Percentiles rank a stretch among this genome's conserved stretches.
Evolutionary conservation across 192 early-diverging fungal genomes (phyloP).

Genomic region (Obelidium mucronatum): DNA sequence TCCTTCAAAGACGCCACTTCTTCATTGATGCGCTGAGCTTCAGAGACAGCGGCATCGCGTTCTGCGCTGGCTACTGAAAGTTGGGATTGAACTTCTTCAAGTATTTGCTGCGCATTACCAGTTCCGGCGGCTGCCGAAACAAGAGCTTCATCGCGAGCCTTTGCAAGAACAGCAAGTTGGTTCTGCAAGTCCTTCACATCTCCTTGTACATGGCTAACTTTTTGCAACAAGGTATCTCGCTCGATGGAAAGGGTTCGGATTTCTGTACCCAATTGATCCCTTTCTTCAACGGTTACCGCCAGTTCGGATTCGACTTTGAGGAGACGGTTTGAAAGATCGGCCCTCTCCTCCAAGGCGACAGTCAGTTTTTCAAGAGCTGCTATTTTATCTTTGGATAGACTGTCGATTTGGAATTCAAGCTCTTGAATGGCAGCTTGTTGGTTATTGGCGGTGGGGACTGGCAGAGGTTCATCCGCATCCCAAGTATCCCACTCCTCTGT

Average conservation of each 20-base stretch:
- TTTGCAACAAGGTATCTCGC: conserved; percentile 18
- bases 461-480: not conserved
- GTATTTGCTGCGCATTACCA: not conserved
- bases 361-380: conserved; percentile 25
- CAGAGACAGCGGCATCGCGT: not conserved
- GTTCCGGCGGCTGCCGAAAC: not conserved
- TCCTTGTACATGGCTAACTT: not conserved
- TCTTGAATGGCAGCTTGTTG: not conserved
- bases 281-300: conserved; percentile 15
- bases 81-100: not conserved
- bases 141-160: conserved; percentile 8
- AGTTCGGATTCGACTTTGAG: conserved; percentile 23
- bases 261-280: not conserved
- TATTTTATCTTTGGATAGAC: conserved; percentile 6
- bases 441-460: not conserved
- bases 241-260: not conserved
- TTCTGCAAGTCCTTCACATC: not conserved
- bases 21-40: not conserved
- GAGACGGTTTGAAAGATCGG: not conserved
- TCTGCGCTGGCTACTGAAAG: not conserved
- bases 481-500: conserved; percentile 34
- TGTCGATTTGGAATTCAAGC: conserved; percentile 14
- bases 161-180: not conserved
- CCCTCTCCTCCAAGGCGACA: conserved; percentile 5
- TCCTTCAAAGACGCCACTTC: not conserved